phyloP scores from a whole-genome alignment of 495 filamentous ascomycete species.

The Lindgomyces ingoldianus region DNA sequence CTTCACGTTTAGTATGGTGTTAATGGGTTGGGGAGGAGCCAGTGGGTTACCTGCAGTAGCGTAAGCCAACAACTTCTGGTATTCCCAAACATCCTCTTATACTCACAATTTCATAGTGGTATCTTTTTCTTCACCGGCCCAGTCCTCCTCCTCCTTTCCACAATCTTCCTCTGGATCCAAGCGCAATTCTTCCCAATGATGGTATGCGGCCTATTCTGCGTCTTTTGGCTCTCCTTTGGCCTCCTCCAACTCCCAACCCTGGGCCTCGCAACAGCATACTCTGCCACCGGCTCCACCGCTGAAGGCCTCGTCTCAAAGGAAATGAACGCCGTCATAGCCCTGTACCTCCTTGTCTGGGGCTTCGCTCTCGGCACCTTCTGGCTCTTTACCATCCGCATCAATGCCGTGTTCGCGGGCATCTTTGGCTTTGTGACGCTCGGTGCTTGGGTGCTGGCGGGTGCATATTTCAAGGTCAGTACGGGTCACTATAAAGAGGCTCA shows the following conservation, averaged over 20 bases:
- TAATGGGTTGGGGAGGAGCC: slow-evolving; percentile 60
- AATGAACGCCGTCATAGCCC: slow-evolving; percentile 53
- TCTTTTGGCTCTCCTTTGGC: slow-evolving; percentile 60
- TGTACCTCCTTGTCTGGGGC: slow-evolving; percentile 59
- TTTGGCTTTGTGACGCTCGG: slow-evolving; percentile 54
- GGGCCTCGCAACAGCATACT: slow-evolving; percentile 51
- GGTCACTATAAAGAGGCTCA: slow-evolving; percentile 51
- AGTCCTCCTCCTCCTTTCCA: slow-evolving; percentile 50
- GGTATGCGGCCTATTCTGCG: slow-evolving; percentile 58
- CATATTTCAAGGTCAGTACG: slow-evolving; percentile 53
- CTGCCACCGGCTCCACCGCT: slow-evolving; percentile 47
- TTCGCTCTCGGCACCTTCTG: slow-evolving; percentile 60
- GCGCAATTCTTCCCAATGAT: slow-evolving; percentile 59
- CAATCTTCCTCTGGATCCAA: slow-evolving; percentile 56
- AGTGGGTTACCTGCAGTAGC: slow-evolving; percentile 51
- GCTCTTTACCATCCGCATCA: slow-evolving; percentile 57
- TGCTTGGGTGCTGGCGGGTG: slow-evolving; percentile 52
- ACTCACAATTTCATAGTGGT: slow-evolving; percentile 40
- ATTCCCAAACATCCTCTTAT: slow-evolving; percentile 3
- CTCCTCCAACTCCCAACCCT: slow-evolving; percentile 56
- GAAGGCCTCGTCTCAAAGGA: slow-evolving; percentile 49
- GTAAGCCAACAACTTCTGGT: slow-evolving; percentile 28
- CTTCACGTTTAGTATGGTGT: slow-evolving; percentile 46
- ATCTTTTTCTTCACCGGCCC: slow-evolving; percentile 61
- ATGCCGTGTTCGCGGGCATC: slow-evolving; percentile 55